A percentile compares a stretch with the other conserved stretches of the same genome.
Evolutionary conservation across 257 asterid genomes (phyloP).

Genomic region (Schizonepeta tenuifolia): DNA sequence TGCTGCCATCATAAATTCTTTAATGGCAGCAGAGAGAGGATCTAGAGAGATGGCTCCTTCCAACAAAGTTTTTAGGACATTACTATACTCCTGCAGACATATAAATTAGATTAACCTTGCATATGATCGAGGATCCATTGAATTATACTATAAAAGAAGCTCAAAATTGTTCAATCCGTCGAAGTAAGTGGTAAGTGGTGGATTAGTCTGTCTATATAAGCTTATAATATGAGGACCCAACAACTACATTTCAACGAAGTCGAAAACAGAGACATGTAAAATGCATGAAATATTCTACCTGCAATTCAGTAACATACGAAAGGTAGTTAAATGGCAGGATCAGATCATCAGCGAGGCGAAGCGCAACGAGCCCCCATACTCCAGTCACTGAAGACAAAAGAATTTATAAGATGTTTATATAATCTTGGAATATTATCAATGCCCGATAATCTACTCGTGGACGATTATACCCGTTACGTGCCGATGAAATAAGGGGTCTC

Average conservation of each 20-base stretch:
- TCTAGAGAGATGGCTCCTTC: slow-evolving; percentile 58
- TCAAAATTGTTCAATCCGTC: neutral
- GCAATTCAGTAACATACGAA: slow-evolving; percentile 74
- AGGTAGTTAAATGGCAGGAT: slow-evolving; percentile 83
- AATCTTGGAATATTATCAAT: neutral
- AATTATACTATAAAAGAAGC: neutral
- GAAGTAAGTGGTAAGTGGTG: neutral
- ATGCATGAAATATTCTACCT: slow-evolving; percentile 46
- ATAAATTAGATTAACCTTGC: neutral
- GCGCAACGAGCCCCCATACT: slow-evolving; percentile 92
- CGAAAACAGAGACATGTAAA: neutral
- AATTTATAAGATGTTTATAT: neutral
- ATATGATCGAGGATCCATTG: neutral
- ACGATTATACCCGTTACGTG: slow-evolving; percentile 72
- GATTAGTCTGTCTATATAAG: neutral
- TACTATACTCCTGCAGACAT: slow-evolving; percentile 55
- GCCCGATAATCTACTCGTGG: neutral
- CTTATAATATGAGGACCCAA: neutral
- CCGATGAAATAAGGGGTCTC: slow-evolving; percentile 90
- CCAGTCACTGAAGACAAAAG: slow-evolving; percentile 58
- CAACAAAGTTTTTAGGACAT: slow-evolving; percentile 47
- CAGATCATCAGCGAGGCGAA: slow-evolving; percentile 81
- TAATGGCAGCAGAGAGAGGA: slow-evolving; percentile 63
- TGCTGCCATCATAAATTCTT: slow-evolving; percentile 68
- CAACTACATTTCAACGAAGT: neutral